These are phyloP conservation scores for Aciculoconidium aculeatum DNA, from an alignment of 805 yeast species.

Conservation along the genomic window DNA sequence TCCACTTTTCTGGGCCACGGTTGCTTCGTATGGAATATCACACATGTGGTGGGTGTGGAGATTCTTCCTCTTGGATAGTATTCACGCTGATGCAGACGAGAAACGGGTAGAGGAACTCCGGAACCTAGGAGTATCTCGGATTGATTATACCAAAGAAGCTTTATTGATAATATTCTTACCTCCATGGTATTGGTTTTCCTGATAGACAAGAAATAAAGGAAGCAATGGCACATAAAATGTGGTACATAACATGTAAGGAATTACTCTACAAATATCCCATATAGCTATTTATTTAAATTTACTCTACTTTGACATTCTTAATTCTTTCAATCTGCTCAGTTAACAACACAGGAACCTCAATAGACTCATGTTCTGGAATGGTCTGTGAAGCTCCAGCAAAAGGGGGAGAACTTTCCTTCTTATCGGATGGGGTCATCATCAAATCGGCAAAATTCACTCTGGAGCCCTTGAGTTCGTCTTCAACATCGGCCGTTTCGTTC, in stretches of 20 bases:
- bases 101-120: too few relatives aligned
- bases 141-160: slow-evolving; percentile 8
- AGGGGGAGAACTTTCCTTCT: slow-evolving; percentile 9
- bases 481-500: slow-evolving; percentile 45
- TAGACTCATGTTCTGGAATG: slow-evolving; percentile 36
- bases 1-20: too few relatives aligned
- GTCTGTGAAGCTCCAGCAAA: slow-evolving; percentile 10
- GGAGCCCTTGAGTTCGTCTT: slow-evolving; percentile 24
- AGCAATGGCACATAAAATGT: too few relatives aligned
- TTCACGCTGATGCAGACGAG: too few relatives aligned
- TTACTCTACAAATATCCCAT: too few relatives aligned
- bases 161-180: slow-evolving; percentile 18
- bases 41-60: too few relatives aligned
- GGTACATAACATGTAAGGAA: neutral
- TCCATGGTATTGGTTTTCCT: slow-evolving; percentile 28
- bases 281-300: slow-evolving; percentile 1
- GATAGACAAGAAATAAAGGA: neutral
- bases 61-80: too few relatives aligned
- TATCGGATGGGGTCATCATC: slow-evolving; percentile 40
- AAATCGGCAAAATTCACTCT: slow-evolving; percentile 41
- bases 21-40: too few relatives aligned
- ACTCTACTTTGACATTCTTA: slow-evolving; percentile 24
- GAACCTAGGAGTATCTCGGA: too few relatives aligned
- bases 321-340: slow-evolving; percentile 37
- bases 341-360: slow-evolving; percentile 46